Conservation (phyloP, 257 asterid genomes). For the Phtheirospermum japonicum region DNA sequence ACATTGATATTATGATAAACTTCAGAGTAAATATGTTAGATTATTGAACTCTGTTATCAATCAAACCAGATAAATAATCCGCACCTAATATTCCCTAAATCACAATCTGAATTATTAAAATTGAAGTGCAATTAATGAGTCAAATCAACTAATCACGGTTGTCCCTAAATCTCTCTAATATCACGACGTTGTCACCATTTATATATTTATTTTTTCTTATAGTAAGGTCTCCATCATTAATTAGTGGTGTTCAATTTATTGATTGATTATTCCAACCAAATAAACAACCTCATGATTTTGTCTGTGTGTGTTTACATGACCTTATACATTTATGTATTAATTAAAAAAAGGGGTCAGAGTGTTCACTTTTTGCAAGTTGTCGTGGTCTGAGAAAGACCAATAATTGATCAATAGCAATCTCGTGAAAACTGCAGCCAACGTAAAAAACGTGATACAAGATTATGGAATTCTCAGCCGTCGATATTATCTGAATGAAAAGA, state of each 20-base stretch:
- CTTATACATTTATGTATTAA: neutral
- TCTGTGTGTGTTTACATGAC: too few relatives aligned
- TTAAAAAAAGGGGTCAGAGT: neutral
- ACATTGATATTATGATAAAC: too few relatives aligned
- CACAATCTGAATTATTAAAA: neutral
- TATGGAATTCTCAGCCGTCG: too few relatives aligned
- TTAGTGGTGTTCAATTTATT: neutral
- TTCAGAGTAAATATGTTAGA: too few relatives aligned
- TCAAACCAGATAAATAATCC: neutral
- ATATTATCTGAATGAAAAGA: too few relatives aligned
- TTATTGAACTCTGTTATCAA: too few relatives aligned
- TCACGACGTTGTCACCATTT: too few relatives aligned
- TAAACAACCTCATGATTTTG: too few relatives aligned
- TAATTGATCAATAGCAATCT: neutral
- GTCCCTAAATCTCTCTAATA: constrained; percentile 14
- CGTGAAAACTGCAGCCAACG: constrained; percentile 5
- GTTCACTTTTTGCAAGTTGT: neutral
- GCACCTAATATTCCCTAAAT: constrained; percentile 11
- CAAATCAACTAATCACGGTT: constrained; percentile 12
- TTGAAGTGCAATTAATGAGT: constrained; percentile 6
- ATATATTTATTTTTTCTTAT: neutral
- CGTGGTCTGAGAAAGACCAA: neutral
- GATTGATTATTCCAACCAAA: constrained; percentile 22
- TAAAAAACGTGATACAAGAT: constrained; percentile 11
- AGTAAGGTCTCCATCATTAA: constrained; percentile 10